phyloP scores from a whole-genome alignment of 75 land plant species.

The Selaginella tamariscina region DNA sequence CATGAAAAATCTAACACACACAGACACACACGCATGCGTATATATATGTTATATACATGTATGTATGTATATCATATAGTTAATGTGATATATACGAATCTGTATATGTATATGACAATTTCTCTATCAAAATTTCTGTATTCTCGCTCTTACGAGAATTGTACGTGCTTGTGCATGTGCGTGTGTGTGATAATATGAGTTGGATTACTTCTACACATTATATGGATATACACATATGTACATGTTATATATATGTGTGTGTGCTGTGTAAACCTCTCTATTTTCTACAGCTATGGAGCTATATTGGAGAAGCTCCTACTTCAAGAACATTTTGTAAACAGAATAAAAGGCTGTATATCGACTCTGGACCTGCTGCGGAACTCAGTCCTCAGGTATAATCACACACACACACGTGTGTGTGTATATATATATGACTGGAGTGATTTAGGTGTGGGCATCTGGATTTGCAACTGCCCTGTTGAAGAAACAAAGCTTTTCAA shows the following conservation, averaged over 20 bases:
- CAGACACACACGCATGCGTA: too few species aligned
- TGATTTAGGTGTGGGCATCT: neutral
- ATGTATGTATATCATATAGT: too few species aligned
- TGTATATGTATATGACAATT: too few species aligned
- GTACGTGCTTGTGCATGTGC: too few species aligned
- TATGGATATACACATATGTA: too few species aligned
- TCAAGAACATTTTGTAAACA: neutral
- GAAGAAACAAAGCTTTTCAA: neutral
- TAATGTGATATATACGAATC: too few species aligned
- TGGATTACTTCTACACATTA: neutral
- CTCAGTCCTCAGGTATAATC: neutral
- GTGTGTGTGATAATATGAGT: neutral
- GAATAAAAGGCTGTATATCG: neutral
- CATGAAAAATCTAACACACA: too few species aligned
- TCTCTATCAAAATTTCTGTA: too few species aligned
- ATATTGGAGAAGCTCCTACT: neutral
- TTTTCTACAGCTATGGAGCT: constrained; percentile 3
- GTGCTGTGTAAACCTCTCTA: too few species aligned
- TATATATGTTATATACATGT: too few species aligned
- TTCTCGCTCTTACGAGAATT: too few species aligned
- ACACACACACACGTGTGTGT: neutral
- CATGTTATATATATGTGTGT: too few species aligned
- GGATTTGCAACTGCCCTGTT: neutral
- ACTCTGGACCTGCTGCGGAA: neutral
- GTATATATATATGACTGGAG: neutral